These are phyloP conservation scores for Epithele typhae DNA, from an alignment of 768 basidiomycete species.

Conservation along the genomic window DNA sequence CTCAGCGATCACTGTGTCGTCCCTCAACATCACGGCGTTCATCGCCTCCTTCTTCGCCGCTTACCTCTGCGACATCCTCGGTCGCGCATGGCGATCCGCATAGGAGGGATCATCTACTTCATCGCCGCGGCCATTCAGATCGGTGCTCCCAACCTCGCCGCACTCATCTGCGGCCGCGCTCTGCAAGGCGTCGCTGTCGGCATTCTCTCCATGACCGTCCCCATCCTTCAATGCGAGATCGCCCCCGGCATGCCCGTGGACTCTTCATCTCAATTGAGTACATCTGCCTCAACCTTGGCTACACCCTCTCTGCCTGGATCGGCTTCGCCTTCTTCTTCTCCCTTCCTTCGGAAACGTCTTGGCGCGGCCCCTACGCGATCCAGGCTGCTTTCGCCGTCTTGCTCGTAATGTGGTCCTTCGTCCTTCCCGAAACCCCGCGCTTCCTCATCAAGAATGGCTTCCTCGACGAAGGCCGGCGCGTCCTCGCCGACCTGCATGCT, in stretches of 20 bases:
- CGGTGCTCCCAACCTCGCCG: conserved; percentile 44
- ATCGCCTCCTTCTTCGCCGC: conserved; percentile 42
- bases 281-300: conserved; percentile 47
- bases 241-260: conserved; percentile 36
- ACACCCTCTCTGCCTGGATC: conserved; percentile 45
- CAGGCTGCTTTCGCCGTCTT: conserved; percentile 47
- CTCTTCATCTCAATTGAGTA: conserved; percentile 52
- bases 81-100: conserved; percentile 47
- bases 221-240: conserved; percentile 17
- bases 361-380: conserved; percentile 53
- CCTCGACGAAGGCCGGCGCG: conserved; percentile 42
- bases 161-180: conserved; percentile 61
- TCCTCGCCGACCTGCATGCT: conserved; percentile 54
- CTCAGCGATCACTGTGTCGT: conserved; percentile 42
- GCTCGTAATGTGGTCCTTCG: conserved; percentile 43
- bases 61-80: conserved; percentile 46
- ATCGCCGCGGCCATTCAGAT: conserved; percentile 47
- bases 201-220: conserved; percentile 28
- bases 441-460: conserved; percentile 55
- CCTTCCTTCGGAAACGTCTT: conserved; percentile 42
- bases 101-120: conserved; percentile 46
- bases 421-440: conserved; percentile 49
- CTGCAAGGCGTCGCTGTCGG: conserved; percentile 76
- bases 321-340: conserved; percentile 47
- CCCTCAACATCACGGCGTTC: conserved; percentile 47